phyloP scores from a whole-genome alignment of 352 stramenopile species.

The Poterioochromonas sp. region DNA sequence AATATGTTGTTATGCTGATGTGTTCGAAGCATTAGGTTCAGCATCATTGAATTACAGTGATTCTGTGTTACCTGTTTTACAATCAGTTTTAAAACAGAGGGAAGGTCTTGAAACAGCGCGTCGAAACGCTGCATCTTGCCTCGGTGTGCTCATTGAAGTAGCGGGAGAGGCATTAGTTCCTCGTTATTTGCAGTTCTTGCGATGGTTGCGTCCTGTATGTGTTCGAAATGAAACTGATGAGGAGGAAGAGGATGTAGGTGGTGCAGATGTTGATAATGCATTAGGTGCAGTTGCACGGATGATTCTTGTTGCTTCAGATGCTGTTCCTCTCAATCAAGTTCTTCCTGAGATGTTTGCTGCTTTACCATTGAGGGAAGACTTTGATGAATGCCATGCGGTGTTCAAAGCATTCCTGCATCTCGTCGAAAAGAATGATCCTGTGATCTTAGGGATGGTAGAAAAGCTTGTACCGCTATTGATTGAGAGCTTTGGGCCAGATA shows the following conservation, averaged over 20 bases:
- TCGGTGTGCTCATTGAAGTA: constrained; percentile 77
- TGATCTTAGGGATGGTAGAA: too few relatives aligned
- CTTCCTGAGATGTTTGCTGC: constrained; percentile 79
- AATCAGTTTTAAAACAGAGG: too few relatives aligned
- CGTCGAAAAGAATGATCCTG: too few relatives aligned
- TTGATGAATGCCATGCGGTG: constrained; percentile 94
- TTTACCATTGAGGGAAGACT: constrained; percentile 89
- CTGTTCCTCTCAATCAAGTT: constrained; percentile 78
- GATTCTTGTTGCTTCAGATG: constrained; percentile 65
- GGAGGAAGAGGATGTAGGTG: constrained; percentile 50
- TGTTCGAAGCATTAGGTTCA: constrained; percentile 42
- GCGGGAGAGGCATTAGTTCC: constrained; percentile 60
- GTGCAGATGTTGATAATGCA: constrained; percentile 84
- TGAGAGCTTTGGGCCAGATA: too few relatives aligned
- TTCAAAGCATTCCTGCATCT: too few relatives aligned
- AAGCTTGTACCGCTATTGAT: too few relatives aligned
- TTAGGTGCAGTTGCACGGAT: constrained; percentile 79
- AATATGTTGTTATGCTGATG: constrained; percentile 85
- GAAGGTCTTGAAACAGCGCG: too few relatives aligned
- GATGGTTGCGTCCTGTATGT: constrained; percentile 78
- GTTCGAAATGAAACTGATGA: constrained; percentile 44
- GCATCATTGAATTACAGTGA: too few relatives aligned
- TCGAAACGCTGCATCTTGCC: constrained; percentile 86
- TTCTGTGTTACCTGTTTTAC: too few relatives aligned
- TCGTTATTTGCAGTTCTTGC: constrained; percentile 78